Base-by-base conservation (phyloP, 2,329 filamentous ascomycete species). In the Cordyceps cateniannulata region DNA sequence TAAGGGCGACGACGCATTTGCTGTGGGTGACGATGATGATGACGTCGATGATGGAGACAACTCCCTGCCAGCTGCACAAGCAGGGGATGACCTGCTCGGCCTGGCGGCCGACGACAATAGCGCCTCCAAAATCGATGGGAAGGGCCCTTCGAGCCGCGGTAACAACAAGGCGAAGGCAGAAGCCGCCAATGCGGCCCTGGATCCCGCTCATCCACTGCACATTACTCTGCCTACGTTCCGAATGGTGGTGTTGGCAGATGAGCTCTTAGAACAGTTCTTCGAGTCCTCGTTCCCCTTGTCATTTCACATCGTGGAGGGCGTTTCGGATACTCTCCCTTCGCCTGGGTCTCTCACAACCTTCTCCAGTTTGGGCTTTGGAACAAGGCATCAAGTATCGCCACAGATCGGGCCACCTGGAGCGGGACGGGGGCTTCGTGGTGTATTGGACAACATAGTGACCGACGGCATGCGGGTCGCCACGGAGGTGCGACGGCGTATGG, bases 211-310 rank as follows among this genome's bases (percentile, higher is more conserved):
- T 65, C 95, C 95, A 7, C 82, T 99, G 0, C 90, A 97, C 72
- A 97, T 99, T 69, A 98, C 95, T 1, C 82, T 99, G 1, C 95
- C 95, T 1, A 99, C 95, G 0, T 99, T 99, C 82, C 89, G 95
- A 65, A 99, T 99, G 95, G 92, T 99, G 3, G 90, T 99, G 10
- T 85, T 99, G 8, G 95, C 95, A 48, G 95, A 99, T 70, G 95
- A 99, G 73, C 83, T 96, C 1, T 84, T 99, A 6, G 93, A 99
- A 69, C 90, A 96, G 67, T 99, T 99, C 76, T 99, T 99, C 72
- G 95, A 99, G 76, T 90, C 91, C 0, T 96, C 92, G 45, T 97
- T 98, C 76, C 91, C 93, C 0, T 86, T 90, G 56, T 96, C 92
- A 1, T 96, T 99, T 83, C 91, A 90, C 69, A 86, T 97, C 51